Percentiles rank a stretch among this genome's conserved stretches.
Conservation (phyloP, 306 rosid species). For the Ormosia semicastrata region DNA sequence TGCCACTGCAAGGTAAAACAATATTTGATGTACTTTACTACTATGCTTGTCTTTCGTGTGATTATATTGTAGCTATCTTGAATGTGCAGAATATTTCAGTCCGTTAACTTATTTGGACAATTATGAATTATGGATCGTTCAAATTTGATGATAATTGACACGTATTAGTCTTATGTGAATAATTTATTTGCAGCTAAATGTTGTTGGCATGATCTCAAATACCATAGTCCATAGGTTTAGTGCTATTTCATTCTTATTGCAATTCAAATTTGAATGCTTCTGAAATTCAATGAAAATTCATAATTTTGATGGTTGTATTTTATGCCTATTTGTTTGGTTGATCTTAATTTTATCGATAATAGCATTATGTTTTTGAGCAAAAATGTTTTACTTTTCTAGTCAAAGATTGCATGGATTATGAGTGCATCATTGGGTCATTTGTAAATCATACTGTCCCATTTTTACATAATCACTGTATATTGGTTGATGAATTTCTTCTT, state of each 20-base stretch:
- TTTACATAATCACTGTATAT: neutral
- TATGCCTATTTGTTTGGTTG: neutral
- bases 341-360: neutral
- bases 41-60: neutral
- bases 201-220: constrained; percentile 16
- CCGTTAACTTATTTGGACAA: neutral
- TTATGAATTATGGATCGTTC: neutral
- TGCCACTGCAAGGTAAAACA: constrained; percentile 66
- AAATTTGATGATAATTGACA: neutral
- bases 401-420: neutral
- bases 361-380: neutral
- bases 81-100: neutral
- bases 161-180: neutral
- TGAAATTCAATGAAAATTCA: neutral
- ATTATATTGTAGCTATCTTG: constrained; percentile 1
- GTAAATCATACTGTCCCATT: neutral
- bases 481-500: neutral
- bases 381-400: neutral
- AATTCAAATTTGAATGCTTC: neutral
- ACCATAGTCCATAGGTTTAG: neutral
- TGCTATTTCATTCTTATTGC: neutral
- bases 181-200: neutral
- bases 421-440: neutral
- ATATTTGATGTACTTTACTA: neutral
- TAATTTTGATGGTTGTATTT: neutral